These are phyloP conservation scores for Oryza officinalis DNA, from an alignment of 176 grass and related monocot genomes.

Conservation along the genomic window DNA sequence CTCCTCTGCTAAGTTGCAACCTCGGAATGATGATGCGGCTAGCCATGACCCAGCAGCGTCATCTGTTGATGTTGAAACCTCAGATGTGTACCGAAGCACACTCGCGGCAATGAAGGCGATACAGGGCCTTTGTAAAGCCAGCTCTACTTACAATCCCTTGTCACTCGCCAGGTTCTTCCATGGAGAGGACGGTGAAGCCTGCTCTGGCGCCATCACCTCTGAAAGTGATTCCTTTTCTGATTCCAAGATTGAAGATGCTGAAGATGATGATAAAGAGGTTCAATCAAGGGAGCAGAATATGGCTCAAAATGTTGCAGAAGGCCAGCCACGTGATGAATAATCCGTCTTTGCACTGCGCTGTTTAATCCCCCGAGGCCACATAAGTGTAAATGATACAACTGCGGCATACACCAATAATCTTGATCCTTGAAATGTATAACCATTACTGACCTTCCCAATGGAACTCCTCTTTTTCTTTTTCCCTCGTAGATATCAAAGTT, in stretches of 20 bases:
- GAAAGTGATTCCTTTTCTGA: constrained; percentile 58
- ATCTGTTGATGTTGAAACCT: constrained; percentile 43
- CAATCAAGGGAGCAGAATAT: constrained; percentile 47
- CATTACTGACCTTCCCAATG: background rate
- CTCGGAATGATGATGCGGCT: background rate
- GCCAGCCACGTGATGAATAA: constrained; percentile 21
- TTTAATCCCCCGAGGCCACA: background rate
- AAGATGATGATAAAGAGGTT: constrained; percentile 51
- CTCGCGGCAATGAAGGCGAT: constrained; percentile 85
- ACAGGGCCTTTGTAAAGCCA: constrained; percentile 77
- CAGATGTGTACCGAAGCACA: constrained; percentile 80
- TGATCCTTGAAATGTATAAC: constrained; percentile 29
- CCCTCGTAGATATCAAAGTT: background rate
- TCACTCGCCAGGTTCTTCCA: constrained; percentile 85
- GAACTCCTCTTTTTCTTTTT: background rate
- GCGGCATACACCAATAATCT: constrained; percentile 33
- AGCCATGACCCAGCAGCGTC: constrained; percentile 33
- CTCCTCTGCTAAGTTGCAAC: constrained; percentile 43
- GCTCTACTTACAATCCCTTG: constrained; percentile 85
- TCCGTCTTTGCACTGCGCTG: background rate
- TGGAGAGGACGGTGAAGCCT: constrained; percentile 64
- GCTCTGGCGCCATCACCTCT: constrained; percentile 75
- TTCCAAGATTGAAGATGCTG: constrained; percentile 60
- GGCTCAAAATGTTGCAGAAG: constrained; percentile 18
- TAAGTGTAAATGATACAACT: constrained; percentile 41